phyloP scores from a whole-genome alignment of 2,329 filamentous ascomycete genomes.

The Aspergillus ustus region DNA sequence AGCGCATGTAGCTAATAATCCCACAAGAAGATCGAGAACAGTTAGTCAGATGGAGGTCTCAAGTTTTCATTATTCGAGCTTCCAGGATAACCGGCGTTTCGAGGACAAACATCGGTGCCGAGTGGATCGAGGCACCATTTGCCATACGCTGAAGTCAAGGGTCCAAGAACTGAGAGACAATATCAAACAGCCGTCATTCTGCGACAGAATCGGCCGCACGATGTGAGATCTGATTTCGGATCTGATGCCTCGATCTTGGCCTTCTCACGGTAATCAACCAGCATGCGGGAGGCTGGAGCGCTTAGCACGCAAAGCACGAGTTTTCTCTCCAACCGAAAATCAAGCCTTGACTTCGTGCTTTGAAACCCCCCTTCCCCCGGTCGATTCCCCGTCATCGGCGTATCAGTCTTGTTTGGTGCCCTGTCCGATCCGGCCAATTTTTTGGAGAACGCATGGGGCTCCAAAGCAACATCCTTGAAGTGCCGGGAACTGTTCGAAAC shows the following conservation, averaged over 20 bases:
- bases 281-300: too few species aligned
- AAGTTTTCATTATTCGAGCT: background rate
- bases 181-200: background rate
- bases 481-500: background rate
- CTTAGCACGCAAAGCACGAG: background rate
- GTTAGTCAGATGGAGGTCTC: background rate
- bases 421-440: slow-evolving; percentile 1
- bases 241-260: slow-evolving; percentile 4
- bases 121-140: background rate
- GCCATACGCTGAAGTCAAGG: background rate
- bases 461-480: too few species aligned
- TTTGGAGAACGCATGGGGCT: background rate
- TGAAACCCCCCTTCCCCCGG: too few species aligned
- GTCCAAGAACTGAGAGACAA: background rate
- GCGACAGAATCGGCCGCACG: background rate
- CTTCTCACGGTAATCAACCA: background rate
- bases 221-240: background rate
- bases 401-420: background rate
- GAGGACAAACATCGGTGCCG: background rate
- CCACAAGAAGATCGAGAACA: background rate
- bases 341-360: background rate
- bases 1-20: background rate
- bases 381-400: background rate
- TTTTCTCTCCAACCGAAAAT: background rate
- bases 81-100: slow-evolving; percentile 1